These are phyloP conservation scores for Geoglossum glabrum DNA, from an alignment of 495 filamentous ascomycete genomes.

Conservation along the genomic window DNA sequence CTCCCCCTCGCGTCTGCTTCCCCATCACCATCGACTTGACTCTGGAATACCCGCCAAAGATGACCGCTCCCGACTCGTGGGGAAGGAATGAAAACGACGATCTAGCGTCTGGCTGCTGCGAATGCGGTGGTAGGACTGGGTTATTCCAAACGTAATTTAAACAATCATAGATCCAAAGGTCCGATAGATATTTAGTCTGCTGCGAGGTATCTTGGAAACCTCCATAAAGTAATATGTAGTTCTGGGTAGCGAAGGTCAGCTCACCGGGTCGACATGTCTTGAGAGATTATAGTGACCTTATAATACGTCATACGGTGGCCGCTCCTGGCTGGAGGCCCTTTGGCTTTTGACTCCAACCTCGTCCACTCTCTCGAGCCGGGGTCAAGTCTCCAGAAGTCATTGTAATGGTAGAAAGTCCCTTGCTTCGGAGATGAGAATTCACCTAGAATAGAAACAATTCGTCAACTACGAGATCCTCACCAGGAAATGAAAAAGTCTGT, in stretches of 20 bases:
- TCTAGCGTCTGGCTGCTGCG: slow-evolving; percentile 71
- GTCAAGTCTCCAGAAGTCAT: slow-evolving; percentile 91
- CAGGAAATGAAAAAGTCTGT: background rate
- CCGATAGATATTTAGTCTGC: slow-evolving; percentile 70
- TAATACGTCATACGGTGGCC: slow-evolving; percentile 91
- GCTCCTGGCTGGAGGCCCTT: slow-evolving; percentile 70
- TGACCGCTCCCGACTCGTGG: slow-evolving; percentile 67
- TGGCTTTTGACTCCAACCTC: slow-evolving; percentile 68
- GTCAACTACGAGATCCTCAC: background rate
- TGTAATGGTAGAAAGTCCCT: slow-evolving; percentile 97
- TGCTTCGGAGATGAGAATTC: slow-evolving; percentile 72
- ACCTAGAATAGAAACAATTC: slow-evolving; percentile 9
- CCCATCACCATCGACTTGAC: slow-evolving; percentile 41
- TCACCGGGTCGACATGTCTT: background rate
- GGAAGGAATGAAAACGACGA: slow-evolving; percentile 82
- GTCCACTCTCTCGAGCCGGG: slow-evolving; percentile 71
- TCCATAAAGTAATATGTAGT: slow-evolving; percentile 54
- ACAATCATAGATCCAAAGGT: slow-evolving; percentile 51
- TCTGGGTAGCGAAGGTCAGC: slow-evolving; percentile 17
- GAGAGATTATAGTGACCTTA: slow-evolving; percentile 31
- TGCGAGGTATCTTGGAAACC: slow-evolving; percentile 93
- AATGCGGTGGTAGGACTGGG: slow-evolving; percentile 46
- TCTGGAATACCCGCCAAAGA: slow-evolving; percentile 86
- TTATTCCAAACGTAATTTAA: slow-evolving; percentile 57
- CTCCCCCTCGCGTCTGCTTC: slow-evolving; percentile 34